Evolutionary conservation across 1,284 basidiomycete species (phyloP).

Genomic region (Ceratobasidium sp.): DNA sequence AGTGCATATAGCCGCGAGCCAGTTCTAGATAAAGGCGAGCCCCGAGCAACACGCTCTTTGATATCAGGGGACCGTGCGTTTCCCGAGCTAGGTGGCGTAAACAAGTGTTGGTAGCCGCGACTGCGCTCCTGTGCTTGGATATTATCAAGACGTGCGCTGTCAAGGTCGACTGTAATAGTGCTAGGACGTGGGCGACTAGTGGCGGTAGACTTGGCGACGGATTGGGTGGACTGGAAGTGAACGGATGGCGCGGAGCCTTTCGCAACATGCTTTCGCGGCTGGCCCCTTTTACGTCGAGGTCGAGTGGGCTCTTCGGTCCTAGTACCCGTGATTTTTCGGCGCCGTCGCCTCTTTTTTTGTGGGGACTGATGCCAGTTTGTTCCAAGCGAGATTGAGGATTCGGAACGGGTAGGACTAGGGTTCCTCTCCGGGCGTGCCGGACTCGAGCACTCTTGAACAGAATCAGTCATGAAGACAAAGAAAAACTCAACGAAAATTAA

Average conservation of each 20-base stretch:
- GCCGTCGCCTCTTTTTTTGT: neutral
- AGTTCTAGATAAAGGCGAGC: neutral
- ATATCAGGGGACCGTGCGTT: too few relatives aligned
- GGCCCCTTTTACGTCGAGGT: too few relatives aligned
- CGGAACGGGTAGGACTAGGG: neutral
- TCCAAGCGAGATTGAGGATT: constrained; percentile 20
- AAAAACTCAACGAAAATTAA: too few relatives aligned
- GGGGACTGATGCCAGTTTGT: neutral
- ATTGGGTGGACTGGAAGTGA: neutral
- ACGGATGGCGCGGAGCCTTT: neutral
- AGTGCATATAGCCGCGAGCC: neutral
- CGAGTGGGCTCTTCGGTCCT: neutral
- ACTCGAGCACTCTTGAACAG: too few relatives aligned
- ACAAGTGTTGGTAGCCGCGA: neutral
- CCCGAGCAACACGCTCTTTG: neutral
- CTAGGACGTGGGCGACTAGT: neutral
- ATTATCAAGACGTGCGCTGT: neutral
- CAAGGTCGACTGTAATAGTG: neutral
- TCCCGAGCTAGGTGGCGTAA: too few relatives aligned
- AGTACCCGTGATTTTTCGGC: neutral
- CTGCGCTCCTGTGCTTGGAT: neutral
- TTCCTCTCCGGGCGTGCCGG: neutral
- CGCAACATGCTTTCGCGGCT: neutral
- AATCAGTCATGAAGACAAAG: too few relatives aligned
- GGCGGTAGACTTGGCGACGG: neutral